Evolutionary conservation across 257 asterid species (phyloP).

Genomic region (Plectranthus barbatus): DNA sequence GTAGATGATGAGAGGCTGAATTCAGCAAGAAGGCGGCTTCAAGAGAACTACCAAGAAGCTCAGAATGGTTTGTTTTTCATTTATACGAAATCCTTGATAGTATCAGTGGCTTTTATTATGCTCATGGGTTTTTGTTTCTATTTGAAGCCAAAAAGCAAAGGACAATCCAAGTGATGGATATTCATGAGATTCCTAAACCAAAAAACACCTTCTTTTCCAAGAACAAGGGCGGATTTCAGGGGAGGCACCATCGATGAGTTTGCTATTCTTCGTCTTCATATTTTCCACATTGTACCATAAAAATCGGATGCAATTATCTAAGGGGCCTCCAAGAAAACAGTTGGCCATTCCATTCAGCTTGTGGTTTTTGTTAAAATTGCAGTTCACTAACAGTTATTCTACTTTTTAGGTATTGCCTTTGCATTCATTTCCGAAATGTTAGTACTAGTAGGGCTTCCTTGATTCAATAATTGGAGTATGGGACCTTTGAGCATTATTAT

Average conservation of each 20-base stretch:
- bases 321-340: slow-evolving; percentile 22
- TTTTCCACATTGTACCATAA: too few relatives aligned
- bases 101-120: neutral
- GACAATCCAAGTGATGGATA: slow-evolving; percentile 94
- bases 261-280: too few relatives aligned
- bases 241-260: slow-evolving; percentile 74
- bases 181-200: slow-evolving; percentile 84
- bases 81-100: slow-evolving; percentile 12
- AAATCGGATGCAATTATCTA: slow-evolving; percentile 1
- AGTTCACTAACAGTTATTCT: too few relatives aligned
- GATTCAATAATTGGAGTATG: too few relatives aligned
- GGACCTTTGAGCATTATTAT: too few relatives aligned
- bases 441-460: too few relatives aligned
- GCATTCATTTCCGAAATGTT: too few relatives aligned
- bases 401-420: too few relatives aligned
- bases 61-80: slow-evolving; percentile 67
- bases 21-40: slow-evolving; percentile 87
- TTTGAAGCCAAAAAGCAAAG: slow-evolving; percentile 93
- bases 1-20: slow-evolving; percentile 69
- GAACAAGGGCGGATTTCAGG: slow-evolving; percentile 86
- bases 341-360: slow-evolving; percentile 17
- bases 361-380: too few relatives aligned
- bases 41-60: slow-evolving; percentile 98
- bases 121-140: slow-evolving; percentile 12
- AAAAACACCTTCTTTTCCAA: slow-evolving; percentile 73